A percentile compares a stretch with the other conserved stretches of the same genome.
Evolutionary conservation across 2,329 filamentous ascomycete species (phyloP).

Genomic region (Aspergillus luchuensis): DNA sequence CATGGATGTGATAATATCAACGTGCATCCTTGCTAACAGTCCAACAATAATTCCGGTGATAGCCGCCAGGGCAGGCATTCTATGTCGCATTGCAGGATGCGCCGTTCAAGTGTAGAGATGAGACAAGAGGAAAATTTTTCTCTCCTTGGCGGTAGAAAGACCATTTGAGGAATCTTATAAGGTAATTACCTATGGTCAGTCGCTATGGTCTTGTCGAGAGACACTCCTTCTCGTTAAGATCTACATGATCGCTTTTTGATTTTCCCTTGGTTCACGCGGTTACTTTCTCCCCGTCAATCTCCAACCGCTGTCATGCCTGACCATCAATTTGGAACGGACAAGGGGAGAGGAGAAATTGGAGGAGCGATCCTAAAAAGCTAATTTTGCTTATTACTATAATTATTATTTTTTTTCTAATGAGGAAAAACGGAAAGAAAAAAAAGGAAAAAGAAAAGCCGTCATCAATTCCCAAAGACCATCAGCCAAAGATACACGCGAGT

Average conservation of each 20-base stretch:
- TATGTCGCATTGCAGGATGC: slow-evolving; percentile 20
- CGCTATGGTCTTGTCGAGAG: slow-evolving; percentile 6
- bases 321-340: background rate
- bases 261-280: background rate
- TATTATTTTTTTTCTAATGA: background rate
- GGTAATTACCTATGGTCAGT: slow-evolving; percentile 11
- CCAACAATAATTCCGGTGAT: slow-evolving; percentile 15
- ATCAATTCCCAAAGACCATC: background rate
- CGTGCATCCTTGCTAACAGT: slow-evolving; percentile 11
- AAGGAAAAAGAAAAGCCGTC: background rate
- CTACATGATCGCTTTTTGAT: slow-evolving; percentile 17
- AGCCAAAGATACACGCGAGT: background rate
- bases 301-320: background rate
- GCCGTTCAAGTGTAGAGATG: slow-evolving; percentile 14
- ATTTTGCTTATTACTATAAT: too few species aligned
- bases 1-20: slow-evolving; percentile 12
- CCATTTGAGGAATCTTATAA: slow-evolving; percentile 13
- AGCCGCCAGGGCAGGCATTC: slow-evolving; percentile 17
- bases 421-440: background rate
- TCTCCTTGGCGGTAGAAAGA: background rate
- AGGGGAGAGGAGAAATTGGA: background rate
- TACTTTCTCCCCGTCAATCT: background rate
- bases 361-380: background rate
- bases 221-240: slow-evolving; percentile 18
- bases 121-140: slow-evolving; percentile 3